These are phyloP conservation scores for Megacollybia marginata DNA, from an alignment of 768 basidiomycete species.

Conservation along the genomic window DNA sequence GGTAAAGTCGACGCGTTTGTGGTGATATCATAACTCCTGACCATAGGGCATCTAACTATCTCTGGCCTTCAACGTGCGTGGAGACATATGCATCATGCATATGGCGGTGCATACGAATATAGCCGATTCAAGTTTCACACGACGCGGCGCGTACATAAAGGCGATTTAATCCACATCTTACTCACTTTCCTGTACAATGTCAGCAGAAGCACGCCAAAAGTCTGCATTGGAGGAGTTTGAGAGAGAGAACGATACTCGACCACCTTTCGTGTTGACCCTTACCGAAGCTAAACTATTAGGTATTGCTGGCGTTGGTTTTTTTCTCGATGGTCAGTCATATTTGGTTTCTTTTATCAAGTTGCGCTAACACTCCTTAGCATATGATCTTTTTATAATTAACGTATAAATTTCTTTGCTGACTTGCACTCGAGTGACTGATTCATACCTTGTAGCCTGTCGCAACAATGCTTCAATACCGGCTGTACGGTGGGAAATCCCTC, in stretches of 20 bases:
- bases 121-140: too few relatives aligned
- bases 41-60: too few relatives aligned
- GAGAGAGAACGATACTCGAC: constrained; percentile 6
- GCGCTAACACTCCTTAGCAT: constrained; percentile 25
- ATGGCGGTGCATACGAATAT: too few relatives aligned
- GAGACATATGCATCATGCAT: too few relatives aligned
- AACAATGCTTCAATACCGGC: constrained; percentile 59
- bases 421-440: too few relatives aligned
- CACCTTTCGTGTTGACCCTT: constrained; percentile 30
- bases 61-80: too few relatives aligned
- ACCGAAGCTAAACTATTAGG: constrained; percentile 53
- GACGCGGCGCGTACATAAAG: too few relatives aligned
- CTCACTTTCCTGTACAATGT: neutral
- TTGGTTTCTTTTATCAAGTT: too few relatives aligned
- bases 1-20: too few relatives aligned
- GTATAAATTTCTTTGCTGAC: too few relatives aligned
- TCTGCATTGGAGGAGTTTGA: neutral
- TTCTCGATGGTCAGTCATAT: constrained; percentile 11
- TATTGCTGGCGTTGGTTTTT: constrained; percentile 43
- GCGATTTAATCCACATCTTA: too few relatives aligned
- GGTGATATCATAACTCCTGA: too few relatives aligned
- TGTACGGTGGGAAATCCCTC: constrained; percentile 44
- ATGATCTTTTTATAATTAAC: constrained; percentile 68
- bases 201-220: neutral
- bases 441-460: constrained; percentile 35